Base-by-base conservation (phyloP, 805 yeast species). In the Myxozyma kluyveri region DNA sequence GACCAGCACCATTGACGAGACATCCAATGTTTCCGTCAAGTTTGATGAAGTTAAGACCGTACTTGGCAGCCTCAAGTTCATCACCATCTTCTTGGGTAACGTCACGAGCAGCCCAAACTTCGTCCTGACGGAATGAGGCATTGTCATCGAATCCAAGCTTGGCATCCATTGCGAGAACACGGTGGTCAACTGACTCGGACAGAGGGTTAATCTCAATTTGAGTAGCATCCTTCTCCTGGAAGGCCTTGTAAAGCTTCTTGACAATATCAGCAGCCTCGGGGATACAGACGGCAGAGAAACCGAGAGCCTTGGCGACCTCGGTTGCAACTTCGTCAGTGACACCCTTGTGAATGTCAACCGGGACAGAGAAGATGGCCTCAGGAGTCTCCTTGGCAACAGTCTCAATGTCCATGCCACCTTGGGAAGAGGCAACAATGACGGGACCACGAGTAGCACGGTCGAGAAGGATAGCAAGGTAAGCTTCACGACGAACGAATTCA, bases 381-480 rank as follows among this genome's bases (percentile, higher is more conserved):
- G 99, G 99, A 72, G 81, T 84, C 64, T 79, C 82, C 63, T 83
- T 84, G 56, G 99, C 99, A 63, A 93, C 98, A 71, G 96, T 96
- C 79, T 93, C 99, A 67, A 93, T 93, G 76, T 93, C 96, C 96
- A 93, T 90, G 78, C 99, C 99, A 77, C 99, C 99, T 76, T 93
- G 93, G 59, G 95, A 77, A 31, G 97, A 89, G 45, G 96, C 96
- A 60, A 93, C 96, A 67, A 93, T 86, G 75, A 93, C 78, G 55
- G 98, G 96, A 63, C 80, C 76, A 74, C 90, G 95, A 62, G 84
- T 80, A 63, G 83, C 80, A 77, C 99, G 88, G 79, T 93, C 98
- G 86, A 90, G 81, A 63, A 93, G 79, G 63, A 93, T 88, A 58
- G 97, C 95, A 62, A 93, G 74, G 75, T 93, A 93, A 52, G 97